Evolutionary conservation across 1,139 yeast species (phyloP), one percentile per base, ranked within the genome.

Genomic region (Zygoascus hellenicus): DNA sequence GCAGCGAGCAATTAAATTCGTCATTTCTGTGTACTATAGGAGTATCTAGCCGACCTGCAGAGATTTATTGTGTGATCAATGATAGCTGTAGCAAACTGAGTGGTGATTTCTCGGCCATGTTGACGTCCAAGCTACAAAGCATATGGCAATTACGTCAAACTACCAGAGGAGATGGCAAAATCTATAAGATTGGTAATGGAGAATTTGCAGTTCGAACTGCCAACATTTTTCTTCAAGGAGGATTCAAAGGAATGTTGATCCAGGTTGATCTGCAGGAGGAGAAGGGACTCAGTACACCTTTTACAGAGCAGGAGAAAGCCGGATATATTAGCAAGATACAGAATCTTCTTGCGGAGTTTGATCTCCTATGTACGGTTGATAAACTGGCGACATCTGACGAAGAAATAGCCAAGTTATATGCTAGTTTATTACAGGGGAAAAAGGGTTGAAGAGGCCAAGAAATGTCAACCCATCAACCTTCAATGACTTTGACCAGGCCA

Each of bases 91-190:
- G 64, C 2, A 58, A 60, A 5, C 56, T 65, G 32, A 59, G 61
- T n/a, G 60, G 62, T 5, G 66, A 62, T 43, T 60, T 60, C 48
- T 65, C 61, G 30, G 53, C 56, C 34, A 58, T 67, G 52, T 49
- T 61, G 30, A 55, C 71, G 22, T 75, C 76, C 34, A 83, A 83
- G 58, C 64, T 86, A 47, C 86, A 81, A 59, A 78, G 88, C 54
- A 63, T 83, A 47, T 87, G 95, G 95, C 68, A 73, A 0, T 73
- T 78, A 47, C 70, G 86, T 50, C 95, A 86, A 62, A 71, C 78
- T n/a, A 74, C 85, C 40, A 76, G 78, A 54, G 95, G 94, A 2
- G 92, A 84, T 52, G 92, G 92, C 3, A 76, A 76, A 47, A 76
- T 78, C 2, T 84, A 82, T 58, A 64, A 64, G 38, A 52, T 72